These are phyloP conservation scores for Colletotrichum sp. DNA, from an alignment of 2,329 filamentous ascomycete genomes.

Conservation along the genomic window DNA sequence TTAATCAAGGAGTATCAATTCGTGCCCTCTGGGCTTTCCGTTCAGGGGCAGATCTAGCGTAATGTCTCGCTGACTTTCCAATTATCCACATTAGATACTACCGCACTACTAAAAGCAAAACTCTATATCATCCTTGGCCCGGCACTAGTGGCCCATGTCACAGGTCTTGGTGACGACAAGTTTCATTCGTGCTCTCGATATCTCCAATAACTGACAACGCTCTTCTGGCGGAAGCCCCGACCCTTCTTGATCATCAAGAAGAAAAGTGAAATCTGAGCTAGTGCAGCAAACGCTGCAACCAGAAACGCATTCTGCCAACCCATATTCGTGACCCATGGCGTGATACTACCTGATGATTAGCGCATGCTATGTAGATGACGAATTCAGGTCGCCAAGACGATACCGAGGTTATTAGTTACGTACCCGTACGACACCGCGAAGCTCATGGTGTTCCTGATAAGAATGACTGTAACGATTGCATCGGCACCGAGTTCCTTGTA, in stretches of 20 bases:
- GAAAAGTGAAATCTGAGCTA: background rate
- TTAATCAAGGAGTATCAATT: background rate
- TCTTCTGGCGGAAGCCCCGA: background rate
- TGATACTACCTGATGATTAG: background rate
- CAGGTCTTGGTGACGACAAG: background rate
- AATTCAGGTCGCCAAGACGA: background rate
- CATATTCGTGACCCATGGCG: background rate
- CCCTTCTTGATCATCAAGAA: slow-evolving; percentile 2
- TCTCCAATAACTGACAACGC: background rate
- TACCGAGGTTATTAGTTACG: slow-evolving; percentile 20
- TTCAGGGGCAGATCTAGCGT: background rate
- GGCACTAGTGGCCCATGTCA: background rate
- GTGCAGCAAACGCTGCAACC: background rate
- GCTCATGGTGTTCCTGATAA: slow-evolving; percentile 42
- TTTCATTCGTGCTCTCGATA: background rate
- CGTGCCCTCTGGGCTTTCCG: background rate
- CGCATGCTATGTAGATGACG: background rate
- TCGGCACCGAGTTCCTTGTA: slow-evolving; percentile 45
- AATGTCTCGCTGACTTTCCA: background rate
- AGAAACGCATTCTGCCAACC: slow-evolving; percentile 1
- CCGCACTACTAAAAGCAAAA: background rate
- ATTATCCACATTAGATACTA: background rate
- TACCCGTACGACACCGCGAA: slow-evolving; percentile 42
- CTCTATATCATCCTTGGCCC: background rate
- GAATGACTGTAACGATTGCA: slow-evolving; percentile 42